Conservation (phyloP, 306 rosid genomes). For the Medicago ruthenica region DNA sequence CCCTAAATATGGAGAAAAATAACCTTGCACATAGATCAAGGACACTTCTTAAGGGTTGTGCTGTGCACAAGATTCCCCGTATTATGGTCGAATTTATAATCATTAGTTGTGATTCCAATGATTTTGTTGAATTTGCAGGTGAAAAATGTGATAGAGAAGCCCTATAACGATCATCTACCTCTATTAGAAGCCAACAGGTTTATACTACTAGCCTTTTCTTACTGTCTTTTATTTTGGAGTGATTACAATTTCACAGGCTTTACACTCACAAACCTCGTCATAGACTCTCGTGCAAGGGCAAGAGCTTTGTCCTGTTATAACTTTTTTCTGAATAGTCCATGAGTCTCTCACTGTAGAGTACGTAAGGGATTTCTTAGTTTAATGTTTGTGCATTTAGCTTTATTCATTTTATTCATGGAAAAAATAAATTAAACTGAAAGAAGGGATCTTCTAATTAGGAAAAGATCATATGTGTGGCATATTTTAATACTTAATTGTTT, state of each 20-base stretch:
- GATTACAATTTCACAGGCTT: constrained; percentile 5
- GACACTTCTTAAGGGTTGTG: background rate
- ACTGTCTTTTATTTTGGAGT: constrained; percentile 23
- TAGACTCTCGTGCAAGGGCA: constrained; percentile 16
- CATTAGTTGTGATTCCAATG: constrained; percentile 26
- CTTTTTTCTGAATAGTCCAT: background rate
- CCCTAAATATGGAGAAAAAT: background rate
- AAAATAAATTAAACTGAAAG: constrained; percentile 29
- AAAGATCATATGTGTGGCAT: background rate
- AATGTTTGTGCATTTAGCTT: constrained; percentile 17
- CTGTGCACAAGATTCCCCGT: background rate
- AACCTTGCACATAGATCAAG: background rate
- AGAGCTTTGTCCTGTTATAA: background rate
- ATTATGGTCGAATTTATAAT: constrained; percentile 19
- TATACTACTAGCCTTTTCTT: constrained; percentile 36
- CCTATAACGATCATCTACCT: constrained; percentile 91
- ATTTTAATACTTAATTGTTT: background rate
- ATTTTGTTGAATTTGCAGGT: constrained; percentile 71
- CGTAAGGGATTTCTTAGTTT: background rate
- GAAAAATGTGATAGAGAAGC: constrained; percentile 96
- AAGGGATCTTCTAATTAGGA: constrained; percentile 13
- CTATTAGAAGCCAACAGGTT: constrained; percentile 98
- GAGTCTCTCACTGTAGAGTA: background rate
- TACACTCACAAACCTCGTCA: constrained; percentile 16
- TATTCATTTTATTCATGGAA: constrained; percentile 13